phyloP scores from a whole-genome alignment of 164 flowering plant species.

The Tetracentron sinense region DNA sequence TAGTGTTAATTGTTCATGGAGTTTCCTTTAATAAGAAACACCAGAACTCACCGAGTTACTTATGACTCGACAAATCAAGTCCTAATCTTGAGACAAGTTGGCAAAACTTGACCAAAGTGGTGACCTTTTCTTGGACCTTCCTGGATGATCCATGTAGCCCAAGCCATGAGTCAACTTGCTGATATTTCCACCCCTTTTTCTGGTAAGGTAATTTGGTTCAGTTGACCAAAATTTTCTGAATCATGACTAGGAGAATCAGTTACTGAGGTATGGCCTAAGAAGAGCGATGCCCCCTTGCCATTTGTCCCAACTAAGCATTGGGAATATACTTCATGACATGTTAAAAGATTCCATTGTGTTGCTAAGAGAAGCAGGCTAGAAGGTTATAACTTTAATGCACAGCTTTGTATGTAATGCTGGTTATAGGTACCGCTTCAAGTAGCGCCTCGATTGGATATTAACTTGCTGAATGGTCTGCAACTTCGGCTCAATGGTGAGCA shows the following conservation, averaged over 20 bases:
- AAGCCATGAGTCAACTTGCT: background rate
- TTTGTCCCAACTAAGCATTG: background rate
- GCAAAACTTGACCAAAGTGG: slow-evolving; percentile 1
- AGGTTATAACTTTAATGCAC: background rate
- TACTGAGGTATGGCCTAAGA: background rate
- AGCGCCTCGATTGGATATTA: slow-evolving; percentile 58
- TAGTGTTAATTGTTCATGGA: background rate
- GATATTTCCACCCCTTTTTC: background rate
- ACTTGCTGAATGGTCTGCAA: slow-evolving; percentile 55
- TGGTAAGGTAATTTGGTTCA: background rate
- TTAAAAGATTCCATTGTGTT: background rate
- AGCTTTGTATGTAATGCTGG: slow-evolving; percentile 14
- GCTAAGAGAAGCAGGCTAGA: background rate
- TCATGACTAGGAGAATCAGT: background rate
- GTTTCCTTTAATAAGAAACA: background rate
- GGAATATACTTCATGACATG: background rate
- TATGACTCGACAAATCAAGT: background rate
- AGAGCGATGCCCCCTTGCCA: background rate
- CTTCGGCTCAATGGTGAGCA: slow-evolving; percentile 95
- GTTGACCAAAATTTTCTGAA: background rate
- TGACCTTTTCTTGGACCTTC: background rate
- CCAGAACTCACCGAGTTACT: background rate
- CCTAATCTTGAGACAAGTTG: background rate
- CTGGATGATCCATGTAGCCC: background rate
- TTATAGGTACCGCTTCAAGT: slow-evolving; percentile 75